A percentile compares a stretch with the other conserved stretches of the same genome.
These are phyloP conservation scores for Leucosporidium scottii DNA, from an alignment of 768 basidiomycete genomes.

Conservation along the genomic window DNA sequence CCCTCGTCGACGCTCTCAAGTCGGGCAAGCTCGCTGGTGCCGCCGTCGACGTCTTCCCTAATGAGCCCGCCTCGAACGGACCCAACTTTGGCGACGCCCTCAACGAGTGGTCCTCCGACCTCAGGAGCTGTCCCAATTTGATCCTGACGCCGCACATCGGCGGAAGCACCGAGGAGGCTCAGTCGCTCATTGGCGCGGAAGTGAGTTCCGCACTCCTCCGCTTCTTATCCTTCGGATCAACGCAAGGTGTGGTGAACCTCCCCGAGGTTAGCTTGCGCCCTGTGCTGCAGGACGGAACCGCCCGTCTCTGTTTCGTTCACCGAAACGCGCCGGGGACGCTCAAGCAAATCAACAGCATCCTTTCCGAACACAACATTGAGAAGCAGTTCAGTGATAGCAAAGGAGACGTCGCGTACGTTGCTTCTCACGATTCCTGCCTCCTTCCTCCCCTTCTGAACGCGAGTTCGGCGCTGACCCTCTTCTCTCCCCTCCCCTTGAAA, in stretches of 20 bases:
- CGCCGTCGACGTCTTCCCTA: slow-evolving; percentile 89
- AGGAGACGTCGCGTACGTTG: slow-evolving; percentile 40
- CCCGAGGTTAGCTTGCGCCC: slow-evolving; percentile 94
- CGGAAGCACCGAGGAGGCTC: slow-evolving; percentile 97
- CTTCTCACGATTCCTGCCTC: too few species aligned
- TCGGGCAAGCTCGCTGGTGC: slow-evolving; percentile 84
- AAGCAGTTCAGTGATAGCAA: slow-evolving; percentile 80
- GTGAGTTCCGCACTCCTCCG: slow-evolving; percentile 75
- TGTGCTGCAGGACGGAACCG: slow-evolving; percentile 72
- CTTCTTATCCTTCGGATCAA: slow-evolving; percentile 87
- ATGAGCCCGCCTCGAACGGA: slow-evolving; percentile 88
- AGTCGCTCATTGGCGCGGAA: slow-evolving; percentile 93
- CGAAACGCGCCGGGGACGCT: slow-evolving; percentile 89
- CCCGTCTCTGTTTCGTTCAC: slow-evolving; percentile 93
- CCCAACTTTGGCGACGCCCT: slow-evolving; percentile 75
- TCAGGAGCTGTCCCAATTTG: slow-evolving; percentile 74
- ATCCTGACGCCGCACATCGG: slow-evolving; percentile 98
- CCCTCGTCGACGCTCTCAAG: slow-evolving; percentile 69
- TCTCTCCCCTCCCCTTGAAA: too few species aligned
- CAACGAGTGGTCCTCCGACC: slow-evolving; percentile 71
- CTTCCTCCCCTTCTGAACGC: too few species aligned
- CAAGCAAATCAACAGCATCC: slow-evolving; percentile 83
- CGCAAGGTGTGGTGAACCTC: slow-evolving; percentile 93
- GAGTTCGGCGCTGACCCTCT: neutral
- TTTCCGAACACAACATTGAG: slow-evolving; percentile 94